Evolutionary conservation across 768 basidiomycete genomes (phyloP), one percentile per base, ranked within the genome.

Genomic region (Amanita pallidorosea): DNA sequence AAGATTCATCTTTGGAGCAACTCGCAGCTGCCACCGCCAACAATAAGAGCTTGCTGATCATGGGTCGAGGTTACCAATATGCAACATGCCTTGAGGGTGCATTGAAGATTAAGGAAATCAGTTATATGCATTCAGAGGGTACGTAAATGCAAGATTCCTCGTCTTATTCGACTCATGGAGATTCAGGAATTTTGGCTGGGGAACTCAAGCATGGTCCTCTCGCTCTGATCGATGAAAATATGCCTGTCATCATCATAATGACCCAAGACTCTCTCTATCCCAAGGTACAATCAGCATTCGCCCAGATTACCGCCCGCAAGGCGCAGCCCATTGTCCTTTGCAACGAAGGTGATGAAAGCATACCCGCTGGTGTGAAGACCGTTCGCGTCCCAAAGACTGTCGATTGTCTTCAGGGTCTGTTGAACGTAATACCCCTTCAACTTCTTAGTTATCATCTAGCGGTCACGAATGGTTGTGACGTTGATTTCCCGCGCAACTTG

Each of bases 211-310:
- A 99, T 64, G 96, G 96, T 41, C 96, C 96, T 50, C 82, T 99
- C 51, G 96, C 96, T 49, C 72, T 99, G 58, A 88, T 99, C 60
- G 96, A 99, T 63, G 96, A 98, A 71, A 93, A 95, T 71, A 91
- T 96, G 88, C 81, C 92, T 37, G 91, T 98, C 58, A 98, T 98
- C 73, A 91, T 99, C 70, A 82, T 99, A 71, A 99, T 99, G 96
- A 99, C 96, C 25, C 86, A 89, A 57, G 96, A 99, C 69, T 96
- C 93, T 40, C 73, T 98, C 22, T 98, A 98, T 70, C 92, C 94
- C 62, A 98, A 99, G 75, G 94, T 97, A 41, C 93, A 97, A 62
- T 88, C 85, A 7, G 96, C 96, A 35, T 90, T 96, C 58, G 71
- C 92, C 23, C 96, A 99, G 70, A 95, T 99, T 67, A 95, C 92